A percentile compares a stretch with the other conserved stretches of the same genome.
phyloP scores from a whole-genome alignment of 306 rosid species.

The Pterocarpus santalinus region DNA sequence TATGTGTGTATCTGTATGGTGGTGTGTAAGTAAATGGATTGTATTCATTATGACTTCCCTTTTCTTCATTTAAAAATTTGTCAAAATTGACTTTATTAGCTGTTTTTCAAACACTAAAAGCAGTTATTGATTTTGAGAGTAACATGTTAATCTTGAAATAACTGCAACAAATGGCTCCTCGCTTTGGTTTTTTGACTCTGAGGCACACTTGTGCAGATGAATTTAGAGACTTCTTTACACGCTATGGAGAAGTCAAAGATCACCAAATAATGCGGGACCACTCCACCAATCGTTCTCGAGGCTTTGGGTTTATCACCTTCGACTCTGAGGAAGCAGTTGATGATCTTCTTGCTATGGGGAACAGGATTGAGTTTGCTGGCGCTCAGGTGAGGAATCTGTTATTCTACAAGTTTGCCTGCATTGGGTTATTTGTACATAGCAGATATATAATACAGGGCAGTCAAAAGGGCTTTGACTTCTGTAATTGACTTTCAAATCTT shows the following conservation, averaged over 20 bases:
- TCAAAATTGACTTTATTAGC: not conserved
- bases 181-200: conserved; percentile 21
- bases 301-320: conserved; percentile 83
- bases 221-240: conserved; percentile 78
- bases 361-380: conserved; percentile 89
- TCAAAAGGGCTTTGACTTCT: not conserved
- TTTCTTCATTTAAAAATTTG: not conserved
- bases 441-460: not conserved
- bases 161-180: conserved; percentile 11
- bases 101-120: not conserved
- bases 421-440: conserved; percentile 15
- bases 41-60: conserved; percentile 14
- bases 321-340: conserved; percentile 91
- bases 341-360: conserved; percentile 82
- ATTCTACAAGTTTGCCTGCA: not conserved
- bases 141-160: not conserved
- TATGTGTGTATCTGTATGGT: conserved; percentile 23
- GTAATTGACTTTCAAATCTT: conserved; percentile 3
- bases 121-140: not conserved
- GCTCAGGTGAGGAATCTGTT: conserved; percentile 72
- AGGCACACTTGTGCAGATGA: conserved; percentile 63
- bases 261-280: conserved; percentile 93
- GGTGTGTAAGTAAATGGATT: conserved; percentile 22
- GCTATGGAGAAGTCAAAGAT: conserved; percentile 83
- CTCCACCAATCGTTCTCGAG: conserved; percentile 88